A percentile compares a stretch with the other conserved stretches of the same genome.
Conservation (phyloP, 306 rosid genomes). For the Alnus glutinosa region DNA sequence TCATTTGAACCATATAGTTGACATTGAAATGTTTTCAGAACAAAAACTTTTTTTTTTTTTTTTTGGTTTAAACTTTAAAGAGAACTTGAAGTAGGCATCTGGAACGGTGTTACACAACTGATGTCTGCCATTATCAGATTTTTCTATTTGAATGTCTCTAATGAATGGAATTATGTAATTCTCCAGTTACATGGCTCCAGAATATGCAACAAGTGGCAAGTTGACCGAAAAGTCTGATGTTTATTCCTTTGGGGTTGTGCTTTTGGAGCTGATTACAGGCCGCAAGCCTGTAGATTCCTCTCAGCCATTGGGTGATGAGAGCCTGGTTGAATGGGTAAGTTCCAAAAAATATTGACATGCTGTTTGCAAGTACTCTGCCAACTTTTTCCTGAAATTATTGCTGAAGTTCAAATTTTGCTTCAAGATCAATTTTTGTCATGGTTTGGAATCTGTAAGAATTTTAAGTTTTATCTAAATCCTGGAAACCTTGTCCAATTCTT, state of each 20-base stretch:
- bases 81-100: slow-evolving; percentile 2
- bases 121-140: slow-evolving; percentile 2
- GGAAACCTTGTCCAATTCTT: background rate
- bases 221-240: slow-evolving; percentile 96
- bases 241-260: slow-evolving; percentile 92
- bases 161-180: slow-evolving; percentile 36
- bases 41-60: background rate
- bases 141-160: slow-evolving; percentile 22
- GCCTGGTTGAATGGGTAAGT: slow-evolving; percentile 97
- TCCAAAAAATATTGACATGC: slow-evolving; percentile 5
- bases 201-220: slow-evolving; percentile 97
- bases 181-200: slow-evolving; percentile 96
- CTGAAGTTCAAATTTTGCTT: background rate
- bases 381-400: background rate
- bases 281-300: slow-evolving; percentile 92
- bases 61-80: background rate
- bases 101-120: background rate
- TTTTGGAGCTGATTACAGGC: slow-evolving; percentile 92
- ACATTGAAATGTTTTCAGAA: background rate
- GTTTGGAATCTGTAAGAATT: background rate
- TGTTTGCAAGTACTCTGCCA: background rate
- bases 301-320: slow-evolving; percentile 96
- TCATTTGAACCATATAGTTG: background rate
- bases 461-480: background rate
- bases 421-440: background rate